Percentiles rank a stretch among this genome's conserved stretches.
Evolutionary conservation across 768 basidiomycete species (phyloP).

Genomic region (Gymnopilus junonius): DNA sequence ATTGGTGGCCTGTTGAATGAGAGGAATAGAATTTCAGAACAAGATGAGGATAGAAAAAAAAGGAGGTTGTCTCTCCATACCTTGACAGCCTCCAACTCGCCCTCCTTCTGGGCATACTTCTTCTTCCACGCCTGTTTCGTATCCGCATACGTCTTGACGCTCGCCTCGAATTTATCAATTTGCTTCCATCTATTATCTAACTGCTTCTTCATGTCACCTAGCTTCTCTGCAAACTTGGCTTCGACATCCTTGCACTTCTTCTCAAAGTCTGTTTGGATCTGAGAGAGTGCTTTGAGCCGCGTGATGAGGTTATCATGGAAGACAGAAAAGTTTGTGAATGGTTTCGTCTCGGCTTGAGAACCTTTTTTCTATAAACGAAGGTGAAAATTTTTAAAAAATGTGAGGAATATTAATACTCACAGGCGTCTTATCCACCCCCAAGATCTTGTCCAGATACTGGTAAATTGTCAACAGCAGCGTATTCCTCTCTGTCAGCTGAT

Average conservation of each 20-base stretch:
- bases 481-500: constrained; percentile 93
- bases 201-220: constrained; percentile 82
- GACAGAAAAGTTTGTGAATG: constrained; percentile 90
- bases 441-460: constrained; percentile 93
- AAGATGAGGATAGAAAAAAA: constrained; percentile 1
- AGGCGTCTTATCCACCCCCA: constrained; percentile 86
- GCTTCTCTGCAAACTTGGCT: constrained; percentile 67
- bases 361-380: constrained; percentile 79
- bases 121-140: constrained; percentile 84
- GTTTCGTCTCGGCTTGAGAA: constrained; percentile 82
- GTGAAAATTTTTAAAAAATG: not conserved
- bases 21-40: not conserved
- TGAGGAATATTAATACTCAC: constrained; percentile 46
- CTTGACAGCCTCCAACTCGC: constrained; percentile 89
- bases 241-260: constrained; percentile 84
- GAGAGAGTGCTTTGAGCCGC: constrained; percentile 81
- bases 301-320: constrained; percentile 95
- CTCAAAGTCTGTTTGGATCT: constrained; percentile 88
- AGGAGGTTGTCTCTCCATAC: constrained; percentile 39
- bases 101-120: constrained; percentile 81
- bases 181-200: constrained; percentile 89
- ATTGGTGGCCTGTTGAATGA: constrained; percentile 60
- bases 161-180: constrained; percentile 89
- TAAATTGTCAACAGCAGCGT: constrained; percentile 90
- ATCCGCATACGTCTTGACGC: constrained; percentile 81